These are phyloP conservation scores for Mallotus nudiflorus DNA, from an alignment of 345 rosid genomes.

Conservation along the genomic window DNA sequence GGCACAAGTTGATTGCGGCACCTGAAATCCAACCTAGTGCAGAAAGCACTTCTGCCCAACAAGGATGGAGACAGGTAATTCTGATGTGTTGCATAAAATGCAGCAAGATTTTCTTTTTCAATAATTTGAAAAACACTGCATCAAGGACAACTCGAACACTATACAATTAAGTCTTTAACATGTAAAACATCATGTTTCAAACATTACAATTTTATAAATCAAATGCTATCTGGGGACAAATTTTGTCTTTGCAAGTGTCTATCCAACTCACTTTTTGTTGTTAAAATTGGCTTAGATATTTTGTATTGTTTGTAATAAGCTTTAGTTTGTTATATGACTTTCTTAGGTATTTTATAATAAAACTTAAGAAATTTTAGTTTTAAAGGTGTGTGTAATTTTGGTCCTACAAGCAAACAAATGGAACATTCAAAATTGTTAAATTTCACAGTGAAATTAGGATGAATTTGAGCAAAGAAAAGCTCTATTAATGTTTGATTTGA, in stretches of 20 bases:
- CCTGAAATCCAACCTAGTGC: slow-evolving; percentile 89
- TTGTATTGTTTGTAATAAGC: background rate
- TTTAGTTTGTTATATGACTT: background rate
- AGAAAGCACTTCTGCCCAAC: slow-evolving; percentile 96
- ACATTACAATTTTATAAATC: too few relatives aligned
- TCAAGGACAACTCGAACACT: too few relatives aligned
- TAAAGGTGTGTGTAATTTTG: background rate
- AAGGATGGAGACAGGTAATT: slow-evolving; percentile 99
- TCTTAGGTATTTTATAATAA: background rate
- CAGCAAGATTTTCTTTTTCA: background rate
- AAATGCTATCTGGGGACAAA: background rate
- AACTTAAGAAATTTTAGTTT: background rate
- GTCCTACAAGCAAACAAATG: too few relatives aligned
- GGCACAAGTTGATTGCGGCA: slow-evolving; percentile 89
- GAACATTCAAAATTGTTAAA: too few relatives aligned
- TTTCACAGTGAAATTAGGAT: background rate
- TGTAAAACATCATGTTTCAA: too few relatives aligned
- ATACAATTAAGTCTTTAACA: background rate
- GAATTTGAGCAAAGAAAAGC: background rate
- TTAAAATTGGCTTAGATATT: background rate
- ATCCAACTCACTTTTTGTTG: background rate
- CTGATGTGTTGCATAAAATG: background rate
- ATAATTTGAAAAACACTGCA: too few relatives aligned
- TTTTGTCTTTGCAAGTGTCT: background rate
- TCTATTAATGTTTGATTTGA: background rate